Base-by-base conservation (phyloP, 2,329 filamentous ascomycete genomes). In the Rutstroemia sydowiana region DNA sequence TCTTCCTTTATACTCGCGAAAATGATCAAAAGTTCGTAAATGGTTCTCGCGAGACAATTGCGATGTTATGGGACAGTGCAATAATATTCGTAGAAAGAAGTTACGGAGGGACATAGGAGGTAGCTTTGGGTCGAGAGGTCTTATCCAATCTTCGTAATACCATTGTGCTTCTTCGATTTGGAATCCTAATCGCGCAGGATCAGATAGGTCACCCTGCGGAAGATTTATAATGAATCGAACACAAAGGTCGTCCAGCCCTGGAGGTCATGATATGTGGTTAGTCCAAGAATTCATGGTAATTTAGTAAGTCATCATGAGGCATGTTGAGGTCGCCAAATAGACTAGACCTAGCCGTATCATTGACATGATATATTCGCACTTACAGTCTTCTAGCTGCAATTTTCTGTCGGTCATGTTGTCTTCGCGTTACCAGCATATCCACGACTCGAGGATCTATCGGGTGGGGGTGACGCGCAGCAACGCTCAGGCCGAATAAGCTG, bases 61-160 rank as follows among this genome's bases (percentile, higher is more conserved):
- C 1, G 88, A 85, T 54, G 96, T 82, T 18, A 97, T 76, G 30
- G 93, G 93, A 62, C 92, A 97, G 66, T 96, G 92, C 62, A 91
- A 84, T 68, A 97, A 96, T 62, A 98, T 95, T 61, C 85, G 82
- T 54, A 95, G 76, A 63, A 88, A 92, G 70, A 98, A 98, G 47
- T 78, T 83, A 60, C 88, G 84, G 31, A 98, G 78, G 42, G 84
- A 82, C 76, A 97, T 85, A 51, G 87, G 90, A 4, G 93, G 93
- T 10, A 98, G 77, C 36, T 78, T 78, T 48, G 90, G 85, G 69
- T 96, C 87, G 58, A 93, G 76, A 36, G 92, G 91, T 44, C 93
- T 88, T 68, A 98, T 89, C 68, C 98, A 98, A 71, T 98, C 93
- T 75, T 98, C 93, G 80, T 98, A 98, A 72, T 95, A 98, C 93